Percentiles rank a stretch among this genome's conserved stretches.
Evolutionary conservation across 495 filamentous ascomycete species (phyloP).

Genomic region (Tuber melanosporum): DNA sequence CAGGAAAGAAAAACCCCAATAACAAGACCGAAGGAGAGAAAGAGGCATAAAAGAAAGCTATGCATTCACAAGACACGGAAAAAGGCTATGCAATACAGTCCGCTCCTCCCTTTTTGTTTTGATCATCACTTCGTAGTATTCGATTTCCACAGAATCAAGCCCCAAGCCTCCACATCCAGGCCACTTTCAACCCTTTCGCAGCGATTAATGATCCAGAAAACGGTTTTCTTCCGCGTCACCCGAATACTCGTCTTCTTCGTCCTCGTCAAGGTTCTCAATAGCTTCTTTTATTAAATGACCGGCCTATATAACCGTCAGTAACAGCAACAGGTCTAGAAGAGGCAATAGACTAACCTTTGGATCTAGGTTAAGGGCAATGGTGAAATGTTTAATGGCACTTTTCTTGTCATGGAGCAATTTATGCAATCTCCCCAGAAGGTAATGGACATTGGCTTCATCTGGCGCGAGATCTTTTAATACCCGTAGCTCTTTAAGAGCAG

Average conservation of each 20-base stretch:
- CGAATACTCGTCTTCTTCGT: constrained; percentile 62
- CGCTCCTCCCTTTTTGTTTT: constrained; percentile 1
- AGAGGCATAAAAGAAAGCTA: constrained; percentile 30
- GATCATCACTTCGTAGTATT: constrained; percentile 12
- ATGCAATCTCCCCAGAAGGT: constrained; percentile 78
- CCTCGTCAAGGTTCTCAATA: constrained; percentile 82
- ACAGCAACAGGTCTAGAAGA: background rate
- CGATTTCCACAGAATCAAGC: constrained; percentile 5
- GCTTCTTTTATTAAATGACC: constrained; percentile 85
- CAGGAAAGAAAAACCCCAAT: constrained; percentile 29
- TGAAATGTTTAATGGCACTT: constrained; percentile 82
- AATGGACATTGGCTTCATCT: constrained; percentile 93
- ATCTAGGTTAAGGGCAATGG: constrained; percentile 88
- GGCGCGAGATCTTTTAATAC: constrained; percentile 82
- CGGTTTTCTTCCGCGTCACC: constrained; percentile 43
- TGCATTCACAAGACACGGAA: constrained; percentile 5
- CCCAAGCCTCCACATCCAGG: constrained; percentile 12
- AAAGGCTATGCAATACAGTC: constrained; percentile 13
- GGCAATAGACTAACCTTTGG: constrained; percentile 67
- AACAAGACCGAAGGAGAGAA: constrained; percentile 41
- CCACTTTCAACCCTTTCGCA: constrained; percentile 5
- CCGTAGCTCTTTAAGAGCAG: constrained; percentile 70
- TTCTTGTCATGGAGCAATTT: constrained; percentile 71
- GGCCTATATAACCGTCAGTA: constrained; percentile 54
- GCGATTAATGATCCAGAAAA: constrained; percentile 36